phyloP scores from a whole-genome alignment of 2,329 filamentous ascomycete species.

The Biscogniauxia marginata region DNA sequence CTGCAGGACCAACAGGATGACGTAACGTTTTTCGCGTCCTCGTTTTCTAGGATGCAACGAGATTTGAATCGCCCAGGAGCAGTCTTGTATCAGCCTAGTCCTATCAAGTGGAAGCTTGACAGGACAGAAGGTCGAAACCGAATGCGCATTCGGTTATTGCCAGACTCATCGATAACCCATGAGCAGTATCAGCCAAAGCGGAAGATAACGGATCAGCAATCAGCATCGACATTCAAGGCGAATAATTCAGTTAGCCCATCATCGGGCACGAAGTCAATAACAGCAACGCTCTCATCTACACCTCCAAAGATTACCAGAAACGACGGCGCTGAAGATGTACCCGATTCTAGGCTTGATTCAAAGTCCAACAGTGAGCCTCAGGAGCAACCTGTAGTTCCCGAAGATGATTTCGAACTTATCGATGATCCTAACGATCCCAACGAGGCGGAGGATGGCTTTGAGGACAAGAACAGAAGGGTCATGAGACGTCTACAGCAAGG shows the following conservation, averaged over 20 bases:
- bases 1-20: constrained; percentile 94
- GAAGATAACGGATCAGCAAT: constrained; percentile 49
- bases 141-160: constrained; percentile 85
- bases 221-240: constrained; percentile 36
- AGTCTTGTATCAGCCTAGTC: constrained; percentile 65
- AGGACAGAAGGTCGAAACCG: constrained; percentile 93
- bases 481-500: constrained; percentile 90
- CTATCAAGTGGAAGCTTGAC: constrained; percentile 85
- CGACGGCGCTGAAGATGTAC: constrained; percentile 20
- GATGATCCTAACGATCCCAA: constrained; percentile 86
- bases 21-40: constrained; percentile 70
- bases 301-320: constrained; percentile 19
- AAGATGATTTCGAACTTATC: constrained; percentile 94
- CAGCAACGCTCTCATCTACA: constrained; percentile 16
- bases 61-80: constrained; percentile 78
- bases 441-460: constrained; percentile 73
- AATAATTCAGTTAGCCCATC: constrained; percentile 19
- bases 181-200: constrained; percentile 84
- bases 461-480: constrained; percentile 97
- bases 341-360: constrained; percentile 18
- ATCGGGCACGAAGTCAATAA: constrained; percentile 14
- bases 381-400: constrained; percentile 46
- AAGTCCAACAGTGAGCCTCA: constrained; percentile 28
- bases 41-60: constrained; percentile 75
- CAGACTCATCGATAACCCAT: constrained; percentile 67